These are phyloP conservation scores for Lipomyces anomalus DNA, from an alignment of 805 yeast species.

Conservation along the genomic window DNA sequence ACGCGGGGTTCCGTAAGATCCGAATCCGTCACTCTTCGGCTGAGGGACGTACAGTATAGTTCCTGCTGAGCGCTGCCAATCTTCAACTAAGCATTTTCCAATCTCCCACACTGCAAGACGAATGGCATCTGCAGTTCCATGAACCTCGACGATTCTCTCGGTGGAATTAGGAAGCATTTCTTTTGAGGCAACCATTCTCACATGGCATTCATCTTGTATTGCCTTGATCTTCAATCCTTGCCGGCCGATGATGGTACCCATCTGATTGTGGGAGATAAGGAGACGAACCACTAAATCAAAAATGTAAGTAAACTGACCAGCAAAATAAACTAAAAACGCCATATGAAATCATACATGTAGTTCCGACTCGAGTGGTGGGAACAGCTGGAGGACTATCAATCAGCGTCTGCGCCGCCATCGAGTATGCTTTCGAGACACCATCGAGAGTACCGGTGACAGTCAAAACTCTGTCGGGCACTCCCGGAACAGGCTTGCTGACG, in stretches of 20 bases:
- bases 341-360: constrained; percentile 3
- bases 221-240: constrained; percentile 76
- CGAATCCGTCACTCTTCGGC: constrained; percentile 3
- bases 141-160: constrained; percentile 81
- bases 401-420: constrained; percentile 62
- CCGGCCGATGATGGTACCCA: constrained; percentile 84
- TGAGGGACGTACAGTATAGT: constrained; percentile 59
- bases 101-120: constrained; percentile 52
- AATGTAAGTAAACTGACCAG: constrained; percentile 20
- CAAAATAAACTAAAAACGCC: background rate
- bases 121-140: constrained; percentile 65
- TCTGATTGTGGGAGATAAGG: constrained; percentile 73
- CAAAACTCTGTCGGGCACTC: constrained; percentile 75
- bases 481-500: constrained; percentile 71
- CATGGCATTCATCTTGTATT: constrained; percentile 60
- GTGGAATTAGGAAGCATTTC: constrained; percentile 74
- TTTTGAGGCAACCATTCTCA: constrained; percentile 82
- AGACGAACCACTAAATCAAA: constrained; percentile 54
- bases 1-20: constrained; percentile 6
- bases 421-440: constrained; percentile 59
- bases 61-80: constrained; percentile 60
- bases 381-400: constrained; percentile 48
- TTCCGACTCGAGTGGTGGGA: constrained; percentile 44
- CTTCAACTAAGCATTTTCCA: constrained; percentile 68
- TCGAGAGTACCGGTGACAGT: constrained; percentile 71